Base-by-base conservation (phyloP, 768 basidiomycete genomes). In the Amanita brunnescens region DNA sequence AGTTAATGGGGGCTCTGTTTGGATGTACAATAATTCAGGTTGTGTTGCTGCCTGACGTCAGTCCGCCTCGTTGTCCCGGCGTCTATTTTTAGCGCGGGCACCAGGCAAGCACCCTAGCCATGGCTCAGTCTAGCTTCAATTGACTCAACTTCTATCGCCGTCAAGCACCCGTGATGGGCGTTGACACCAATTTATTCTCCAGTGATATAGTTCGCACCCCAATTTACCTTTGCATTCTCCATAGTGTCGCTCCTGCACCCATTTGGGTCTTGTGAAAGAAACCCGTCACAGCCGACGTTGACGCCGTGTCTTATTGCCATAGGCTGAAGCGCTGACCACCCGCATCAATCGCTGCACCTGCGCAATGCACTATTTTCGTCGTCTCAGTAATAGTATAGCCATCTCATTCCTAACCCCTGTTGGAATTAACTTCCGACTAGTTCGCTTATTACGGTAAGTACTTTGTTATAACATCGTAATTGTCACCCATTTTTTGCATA, bases 121-220 rank as follows among this genome's bases (percentile, higher is more conserved):
- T 14, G 5, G 20, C 24, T 21, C 14, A 30, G 42, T 30, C 42
- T 29, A 44, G 29, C n/a, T 44, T 29, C 26, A 44, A 29, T 44
- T 16, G 24, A 16, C 23, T 16, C 10, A 3, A 16, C n/a, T 43
- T n/a, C n/a, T 10, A 44, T 29, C 24, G 26, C 34, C 23, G 30
- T 33, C 45, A 35, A 16, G 9, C 12, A 35, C 45, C 32, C 34
- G 34, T 47, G 45, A 47, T 47, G 45, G 20, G 2, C 10, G 21
- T 21, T 33, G 32, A 34, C 30, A 47, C 32, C 23, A 23, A 44
- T 44, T 44, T 26, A 44, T 20, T 44, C 14, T 29, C 16, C 12
- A n/a, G 23, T 41, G 38, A 49, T 49, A 41, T n/a, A 6, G 37
- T 49, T 49, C 41, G 49, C 37, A 49, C 49, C 49, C 49, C 49